phyloP scores from a whole-genome alignment of 139 green algal species.

The Klebsormidium nitens region DNA sequence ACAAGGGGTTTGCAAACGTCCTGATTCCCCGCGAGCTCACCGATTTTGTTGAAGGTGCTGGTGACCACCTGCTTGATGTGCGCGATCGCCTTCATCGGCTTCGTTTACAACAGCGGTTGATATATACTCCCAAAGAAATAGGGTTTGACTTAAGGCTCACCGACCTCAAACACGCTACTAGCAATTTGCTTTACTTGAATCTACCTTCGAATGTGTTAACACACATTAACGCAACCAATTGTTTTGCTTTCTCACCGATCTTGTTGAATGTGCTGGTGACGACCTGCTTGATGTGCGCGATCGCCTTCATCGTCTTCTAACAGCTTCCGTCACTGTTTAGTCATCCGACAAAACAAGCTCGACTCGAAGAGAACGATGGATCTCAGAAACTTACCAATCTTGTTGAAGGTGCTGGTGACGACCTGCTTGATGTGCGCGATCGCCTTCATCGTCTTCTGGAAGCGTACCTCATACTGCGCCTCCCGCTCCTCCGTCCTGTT shows the following conservation, averaged over 20 bases:
- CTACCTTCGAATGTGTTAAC: no score
- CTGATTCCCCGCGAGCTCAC: no score
- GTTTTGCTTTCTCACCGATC: slow-evolving; percentile 8
- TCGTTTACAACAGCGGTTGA: slow-evolving; percentile 45
- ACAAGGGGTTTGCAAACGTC: no score
- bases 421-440: slow-evolving; percentile 38
- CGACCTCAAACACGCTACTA: no score
- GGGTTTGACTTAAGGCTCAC: no score
- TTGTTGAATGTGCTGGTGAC: slow-evolving; percentile 26
- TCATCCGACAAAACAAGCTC: no score
- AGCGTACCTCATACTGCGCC: slow-evolving; percentile 50
- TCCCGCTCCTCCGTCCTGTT: slow-evolving; percentile 45
- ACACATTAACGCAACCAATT: no score
- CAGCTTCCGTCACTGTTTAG: slow-evolving; percentile 46
- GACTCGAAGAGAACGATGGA: no score
- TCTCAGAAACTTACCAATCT: slow-evolving; percentile 11
- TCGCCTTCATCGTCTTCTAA: slow-evolving; percentile 42
- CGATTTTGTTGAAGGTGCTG: slow-evolving; percentile 28
- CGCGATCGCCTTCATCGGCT: slow-evolving; percentile 42
- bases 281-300: slow-evolving; percentile 36
- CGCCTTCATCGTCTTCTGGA: slow-evolving; percentile 43
- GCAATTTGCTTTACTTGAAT: no score
- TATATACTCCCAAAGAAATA: no score
- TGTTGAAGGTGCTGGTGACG: slow-evolving; percentile 30
- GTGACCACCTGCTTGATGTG: slow-evolving; percentile 27